Percentiles rank a stretch among this genome's conserved stretches.
These are phyloP conservation scores for Extremus antarcticus DNA, from an alignment of 495 filamentous ascomycete genomes.

Conservation along the genomic window DNA sequence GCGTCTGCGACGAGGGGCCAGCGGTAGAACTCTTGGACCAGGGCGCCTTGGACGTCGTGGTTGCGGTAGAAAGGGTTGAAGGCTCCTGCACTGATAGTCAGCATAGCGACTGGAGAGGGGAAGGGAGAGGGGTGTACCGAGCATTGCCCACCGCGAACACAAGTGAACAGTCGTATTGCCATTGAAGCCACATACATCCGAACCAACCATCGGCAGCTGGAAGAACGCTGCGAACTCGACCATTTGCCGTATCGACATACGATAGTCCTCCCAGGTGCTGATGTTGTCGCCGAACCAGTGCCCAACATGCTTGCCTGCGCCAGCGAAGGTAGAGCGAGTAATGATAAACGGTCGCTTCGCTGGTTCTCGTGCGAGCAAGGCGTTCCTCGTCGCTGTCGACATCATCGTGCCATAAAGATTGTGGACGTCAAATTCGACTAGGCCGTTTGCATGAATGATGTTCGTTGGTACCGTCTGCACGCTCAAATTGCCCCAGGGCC, in stretches of 20 bases:
- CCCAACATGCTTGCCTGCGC: conserved; percentile 67
- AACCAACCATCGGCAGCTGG: conserved; percentile 77
- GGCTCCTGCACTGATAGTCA: conserved; percentile 64
- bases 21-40: conserved; percentile 66
- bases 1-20: conserved; percentile 55
- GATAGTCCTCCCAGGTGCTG: conserved; percentile 62
- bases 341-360: conserved; percentile 33
- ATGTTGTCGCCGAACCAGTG: conserved; percentile 87
- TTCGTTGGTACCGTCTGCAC: conserved; percentile 67
- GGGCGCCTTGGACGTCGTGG: conserved; percentile 46
- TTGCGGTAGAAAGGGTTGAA: conserved; percentile 80
- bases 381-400: conserved; percentile 53
- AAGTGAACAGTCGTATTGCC: conserved; percentile 62
- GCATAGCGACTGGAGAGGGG: conserved; percentile 40
- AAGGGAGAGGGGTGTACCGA: conserved; percentile 48
- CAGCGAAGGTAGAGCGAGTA: conserved; percentile 77
- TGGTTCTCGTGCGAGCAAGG: background rate
- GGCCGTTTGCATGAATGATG: conserved; percentile 60
- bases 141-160: conserved; percentile 67
- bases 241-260: conserved; percentile 54
- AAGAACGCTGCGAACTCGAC: conserved; percentile 69
- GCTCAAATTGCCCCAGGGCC: conserved; percentile 51
- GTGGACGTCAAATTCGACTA: conserved; percentile 69
- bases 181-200: conserved; percentile 69
- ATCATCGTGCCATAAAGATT: conserved; percentile 65